Evolutionary conservation across 352 stramenopile species (phyloP).

Genomic region (Globisporangium viniferum): DNA sequence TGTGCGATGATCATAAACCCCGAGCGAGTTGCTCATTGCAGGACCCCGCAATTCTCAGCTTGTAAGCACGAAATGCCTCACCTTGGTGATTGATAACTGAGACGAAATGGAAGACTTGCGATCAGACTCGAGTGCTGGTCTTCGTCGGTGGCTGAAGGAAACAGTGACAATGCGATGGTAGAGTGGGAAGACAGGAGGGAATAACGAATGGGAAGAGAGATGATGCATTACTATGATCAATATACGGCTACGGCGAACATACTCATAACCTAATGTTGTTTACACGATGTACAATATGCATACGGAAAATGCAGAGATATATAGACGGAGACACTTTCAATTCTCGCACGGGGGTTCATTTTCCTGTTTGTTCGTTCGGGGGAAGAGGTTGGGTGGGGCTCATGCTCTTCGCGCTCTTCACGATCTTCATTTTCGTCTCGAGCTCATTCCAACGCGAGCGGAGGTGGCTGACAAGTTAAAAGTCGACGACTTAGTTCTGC

Average conservation of each 20-base stretch:
- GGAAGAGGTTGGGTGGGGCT: neutral
- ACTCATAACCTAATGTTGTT: neutral
- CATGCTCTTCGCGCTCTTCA: neutral
- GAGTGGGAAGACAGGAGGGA: too few species aligned
- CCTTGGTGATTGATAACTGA: too few species aligned
- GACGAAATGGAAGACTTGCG: too few species aligned
- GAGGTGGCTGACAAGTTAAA: neutral
- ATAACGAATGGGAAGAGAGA: too few species aligned
- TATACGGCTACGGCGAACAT: neutral
- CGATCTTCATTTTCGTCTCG: neutral
- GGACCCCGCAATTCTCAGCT: too few species aligned
- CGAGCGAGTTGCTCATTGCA: too few species aligned
- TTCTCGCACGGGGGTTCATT: conserved; percentile 2
- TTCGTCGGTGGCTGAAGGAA: too few species aligned
- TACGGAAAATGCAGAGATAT: conserved; percentile 1
- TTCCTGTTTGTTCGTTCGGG: neutral
- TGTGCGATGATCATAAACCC: too few species aligned
- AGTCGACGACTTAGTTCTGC: conserved; percentile 8
- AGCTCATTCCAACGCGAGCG: neutral
- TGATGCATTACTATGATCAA: neutral
- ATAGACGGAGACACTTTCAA: conserved; percentile 9
- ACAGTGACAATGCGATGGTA: too few species aligned
- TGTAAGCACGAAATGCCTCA: too few species aligned
- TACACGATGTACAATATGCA: conserved; percentile 8
- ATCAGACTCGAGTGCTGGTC: too few species aligned